Evolutionary conservation across 768 basidiomycete genomes (phyloP), one percentile per base, ranked within the genome.

Genomic region (Psilocybe tampanensis): DNA sequence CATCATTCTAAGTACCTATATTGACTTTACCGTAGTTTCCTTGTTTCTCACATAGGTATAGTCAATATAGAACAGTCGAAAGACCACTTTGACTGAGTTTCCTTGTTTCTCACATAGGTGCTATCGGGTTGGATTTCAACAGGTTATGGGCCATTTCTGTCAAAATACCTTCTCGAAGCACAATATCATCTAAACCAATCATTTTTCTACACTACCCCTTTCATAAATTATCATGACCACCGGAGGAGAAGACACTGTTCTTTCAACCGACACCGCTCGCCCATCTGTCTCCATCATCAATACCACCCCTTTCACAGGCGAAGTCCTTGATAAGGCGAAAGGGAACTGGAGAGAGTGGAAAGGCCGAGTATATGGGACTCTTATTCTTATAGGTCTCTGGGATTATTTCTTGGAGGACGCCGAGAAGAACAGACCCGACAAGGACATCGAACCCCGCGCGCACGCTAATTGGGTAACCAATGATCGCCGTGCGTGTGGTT

Each of bases 391-490:
- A 21, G 55, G 41, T 11, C 48, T 43, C 8, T 22, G 34, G 41
- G n/a, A 39, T 3, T 34, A 51, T 19, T 26, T 26, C 18, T 12
- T 26, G 4, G 3, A 3, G 2, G n/a, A 21, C 12, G 49, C 42
- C 29, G 13, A 6, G 11, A 18, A 32, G 23, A 21, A 1, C 13
- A 19, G n/a, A 18, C 41, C 60, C 15, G 43, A 39, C n/a, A 21
- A 33, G 11, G 0, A 13, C 7, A 33, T 36, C 3, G 19, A 56
- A 21, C 55, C 60, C 3, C 8, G 12, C 29, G 60, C 58, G 21
- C 33, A 49, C 42, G 21, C 12, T 1, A 60, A 64, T 21, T 66
- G 65, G 65, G 47, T 47, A 9, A 21, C 22, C 15, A 66, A 66
- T 47, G 44, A 63, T 19, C n/a, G 36, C 1, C 44, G 55, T 0